Evolutionary conservation across 208 protist species (phyloP), one percentile per base, ranked within the genome.

Genomic region (Leishmania tropica): DNA sequence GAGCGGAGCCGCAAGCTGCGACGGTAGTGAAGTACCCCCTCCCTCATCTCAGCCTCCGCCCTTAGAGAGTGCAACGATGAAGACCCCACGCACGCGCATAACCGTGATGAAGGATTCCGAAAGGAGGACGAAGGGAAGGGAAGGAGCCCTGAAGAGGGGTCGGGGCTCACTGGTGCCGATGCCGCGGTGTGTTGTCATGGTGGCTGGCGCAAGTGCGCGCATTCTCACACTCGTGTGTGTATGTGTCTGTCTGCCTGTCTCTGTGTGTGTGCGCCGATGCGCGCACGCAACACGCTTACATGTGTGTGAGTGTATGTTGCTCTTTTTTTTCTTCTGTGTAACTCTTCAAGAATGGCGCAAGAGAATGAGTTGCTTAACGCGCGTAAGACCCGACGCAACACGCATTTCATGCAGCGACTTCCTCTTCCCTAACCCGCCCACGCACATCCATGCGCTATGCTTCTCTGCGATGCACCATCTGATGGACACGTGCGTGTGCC

Each of bases 1-100:
- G 48, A 83, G 54, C 84, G 81, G 21, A 15, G 35, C 35, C 74
- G 74, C 0, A 60, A 48, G 37, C 48, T 78, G 65, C 75, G 37
- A 11, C 75, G 37, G 48, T 80, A 75, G 28, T 54, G 31, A 64
- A 8, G 11, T 31, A 76, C 56, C 37, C 10, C 56, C 67, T 54
- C 28, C 65, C 60, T 67, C 53, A 21, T 53, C 7, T 10, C 56
- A 21, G 51, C 51, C 1, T 71, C 40, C 65, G 35, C 15, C 19
- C 10, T n/a, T 6, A 5, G 35, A n/a, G 68, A 8, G 42, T 35
- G 37, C 65, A 19, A 47, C 37, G 10, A 28, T 47, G 65, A 45
- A 11, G 11, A 1, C 65, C 65, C 35, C 28, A 47, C 65, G 3
- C 71, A 37, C n/a, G 60, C 60, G n/a, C 60, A 67, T 28, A 67